A percentile compares a stretch with the other conserved stretches of the same genome.
Evolutionary conservation across 768 basidiomycete species (phyloP).

Genomic region (Nidularia sp.): DNA sequence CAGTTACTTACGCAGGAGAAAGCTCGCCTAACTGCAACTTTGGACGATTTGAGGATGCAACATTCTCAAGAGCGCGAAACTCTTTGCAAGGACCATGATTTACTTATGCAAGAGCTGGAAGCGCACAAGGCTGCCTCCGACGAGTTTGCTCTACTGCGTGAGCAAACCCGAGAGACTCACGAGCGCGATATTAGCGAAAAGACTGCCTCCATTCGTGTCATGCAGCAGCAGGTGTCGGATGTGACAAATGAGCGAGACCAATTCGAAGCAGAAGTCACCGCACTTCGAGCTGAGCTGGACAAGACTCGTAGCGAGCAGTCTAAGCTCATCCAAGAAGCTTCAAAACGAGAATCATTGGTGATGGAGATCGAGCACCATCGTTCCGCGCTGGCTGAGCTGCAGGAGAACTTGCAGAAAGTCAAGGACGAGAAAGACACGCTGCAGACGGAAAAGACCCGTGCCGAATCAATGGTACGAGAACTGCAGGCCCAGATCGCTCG

Average conservation of each 20-base stretch:
- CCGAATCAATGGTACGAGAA: slow-evolving; percentile 70
- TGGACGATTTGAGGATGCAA: slow-evolving; percentile 47
- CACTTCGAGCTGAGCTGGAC: slow-evolving; percentile 56
- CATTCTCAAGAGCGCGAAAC: slow-evolving; percentile 45
- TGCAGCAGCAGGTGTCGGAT: slow-evolving; percentile 47
- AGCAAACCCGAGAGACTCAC: slow-evolving; percentile 35
- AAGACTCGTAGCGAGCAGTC: slow-evolving; percentile 55
- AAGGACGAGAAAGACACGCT: slow-evolving; percentile 81
- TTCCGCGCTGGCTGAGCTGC: slow-evolving; percentile 69
- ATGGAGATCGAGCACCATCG: slow-evolving; percentile 78
- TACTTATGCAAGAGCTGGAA: slow-evolving; percentile 56
- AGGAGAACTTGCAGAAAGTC: slow-evolving; percentile 71
- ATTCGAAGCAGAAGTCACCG: slow-evolving; percentile 41
- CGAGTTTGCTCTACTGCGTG: slow-evolving; percentile 44
- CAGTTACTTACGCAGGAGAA: slow-evolving; percentile 39
- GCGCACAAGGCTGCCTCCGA: slow-evolving; percentile 49
- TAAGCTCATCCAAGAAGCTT: slow-evolving; percentile 64
- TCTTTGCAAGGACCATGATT: slow-evolving; percentile 43
- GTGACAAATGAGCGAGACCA: slow-evolving; percentile 41
- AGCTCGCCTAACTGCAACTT: slow-evolving; percentile 31
- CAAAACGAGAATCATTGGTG: slow-evolving; percentile 69
- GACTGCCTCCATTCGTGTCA: slow-evolving; percentile 31
- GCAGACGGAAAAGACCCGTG: slow-evolving; percentile 65
- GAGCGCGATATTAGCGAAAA: slow-evolving; percentile 51
- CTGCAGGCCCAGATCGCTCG: slow-evolving; percentile 71